Base-by-base conservation (phyloP, 2,329 filamentous ascomycete genomes). In the Ceratocystis eucalypticola region DNA sequence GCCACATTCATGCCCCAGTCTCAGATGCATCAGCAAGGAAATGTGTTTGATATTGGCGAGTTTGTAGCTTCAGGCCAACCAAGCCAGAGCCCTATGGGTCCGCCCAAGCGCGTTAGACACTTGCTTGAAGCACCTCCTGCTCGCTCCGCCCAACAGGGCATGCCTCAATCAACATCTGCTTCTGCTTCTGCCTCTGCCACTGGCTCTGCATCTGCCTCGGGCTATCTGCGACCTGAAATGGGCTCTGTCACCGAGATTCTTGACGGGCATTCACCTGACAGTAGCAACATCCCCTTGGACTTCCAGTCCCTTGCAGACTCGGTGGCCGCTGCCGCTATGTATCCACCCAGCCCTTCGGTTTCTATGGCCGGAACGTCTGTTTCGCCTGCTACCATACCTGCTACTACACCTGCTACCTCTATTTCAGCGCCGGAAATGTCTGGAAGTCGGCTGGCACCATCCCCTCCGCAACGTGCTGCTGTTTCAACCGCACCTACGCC, bases 1-100 rank as follows among this genome's bases (percentile, higher is more conserved):
- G 85, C 86, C 3, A 87, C 85, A 70, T 84, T 89, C 67, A 87
- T 94, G 84, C 88, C 44, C 79, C 75, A 45, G 80, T 82, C 71
- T 79, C 75, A 46, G 77, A 77, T 66, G 75, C 76, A 68, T 69
- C 74, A 30, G 71, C 81, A 55, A 67, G 82, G 83, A 30, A 84
- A 77, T 66, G 81, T 87, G 6, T 82, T 86, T 44, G 83, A 87
- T 68, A 76, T 87, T 15, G 82, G 82, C 61, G 84, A 86, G 66
- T 80, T 83, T 69, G 76, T 83, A 55, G 79, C 81, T 63, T 46
- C 53, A 10, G 48, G 33, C 7, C 75, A 78, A 33, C 79, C 80
- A 67, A 70, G 77, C 59, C 74, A 78, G 46, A 71, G 73, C 17
- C 70, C 77, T 17, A 74, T 77, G 64, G 75, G 76, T 55, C 77